phyloP scores from a whole-genome alignment of 2,329 filamentous ascomycete genomes.

The Botrytis pseudocinerea region DNA sequence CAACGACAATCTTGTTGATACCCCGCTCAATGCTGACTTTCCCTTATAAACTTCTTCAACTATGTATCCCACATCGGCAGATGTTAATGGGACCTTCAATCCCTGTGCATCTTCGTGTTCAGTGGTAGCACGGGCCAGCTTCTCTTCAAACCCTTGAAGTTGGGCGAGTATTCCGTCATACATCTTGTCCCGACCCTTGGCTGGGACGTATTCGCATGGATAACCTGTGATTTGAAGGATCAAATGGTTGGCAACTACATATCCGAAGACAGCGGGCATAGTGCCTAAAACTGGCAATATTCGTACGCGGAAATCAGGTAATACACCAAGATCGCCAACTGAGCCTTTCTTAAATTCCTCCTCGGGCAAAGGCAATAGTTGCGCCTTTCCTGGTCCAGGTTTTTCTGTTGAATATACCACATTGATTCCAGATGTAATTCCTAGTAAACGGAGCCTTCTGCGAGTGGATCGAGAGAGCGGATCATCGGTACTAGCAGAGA shows the following conservation, averaged over 20 bases:
- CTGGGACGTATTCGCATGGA: slow-evolving; percentile 78
- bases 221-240: slow-evolving; percentile 81
- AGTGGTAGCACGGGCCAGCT: slow-evolving; percentile 54
- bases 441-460: slow-evolving; percentile 68
- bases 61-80: slow-evolving; percentile 81
- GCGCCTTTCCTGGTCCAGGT: slow-evolving; percentile 84
- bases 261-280: slow-evolving; percentile 95
- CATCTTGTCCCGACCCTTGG: slow-evolving; percentile 85
- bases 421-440: slow-evolving; percentile 82
- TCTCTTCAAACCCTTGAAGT: slow-evolving; percentile 78
- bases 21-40: slow-evolving; percentile 77
- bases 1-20: slow-evolving; percentile 77
- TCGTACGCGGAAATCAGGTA: slow-evolving; percentile 91
- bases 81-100: slow-evolving; percentile 74
- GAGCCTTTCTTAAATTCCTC: slow-evolving; percentile 85
- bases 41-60: slow-evolving; percentile 87
- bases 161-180: slow-evolving; percentile 80
- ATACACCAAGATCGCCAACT: slow-evolving; percentile 81
- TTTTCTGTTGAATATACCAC: slow-evolving; percentile 93
- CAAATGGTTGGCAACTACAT: slow-evolving; percentile 88
- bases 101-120: slow-evolving; percentile 57
- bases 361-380: slow-evolving; percentile 80
- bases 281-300: slow-evolving; percentile 94
- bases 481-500: slow-evolving; percentile 84
- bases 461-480: slow-evolving; percentile 83